phyloP scores from a whole-genome alignment of 2,329 filamentous ascomycete genomes.

The Nemania sp. region DNA sequence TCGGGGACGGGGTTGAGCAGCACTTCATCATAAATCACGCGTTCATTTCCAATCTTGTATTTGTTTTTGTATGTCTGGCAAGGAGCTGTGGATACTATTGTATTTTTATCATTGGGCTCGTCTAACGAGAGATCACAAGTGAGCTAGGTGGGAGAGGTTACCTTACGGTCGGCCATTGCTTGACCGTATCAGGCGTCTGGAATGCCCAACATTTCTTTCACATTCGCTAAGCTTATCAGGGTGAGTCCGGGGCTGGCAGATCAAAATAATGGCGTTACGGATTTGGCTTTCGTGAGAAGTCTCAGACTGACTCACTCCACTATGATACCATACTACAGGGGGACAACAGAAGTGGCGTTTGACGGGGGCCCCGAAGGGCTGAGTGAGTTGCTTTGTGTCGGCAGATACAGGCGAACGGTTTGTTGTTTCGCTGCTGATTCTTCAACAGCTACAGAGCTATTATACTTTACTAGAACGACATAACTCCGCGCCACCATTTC shows the following conservation, averaged over 20 bases:
- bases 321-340: constrained; percentile 18
- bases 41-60: constrained; percentile 29
- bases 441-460: constrained; percentile 1
- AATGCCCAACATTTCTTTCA: constrained; percentile 2
- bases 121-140: neutral
- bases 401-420: too few relatives aligned
- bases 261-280: constrained; percentile 21
- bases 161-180: neutral
- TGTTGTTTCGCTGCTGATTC: neutral
- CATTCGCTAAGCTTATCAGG: neutral
- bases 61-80: constrained; percentile 25
- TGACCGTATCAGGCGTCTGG: constrained; percentile 6
- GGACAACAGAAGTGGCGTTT: constrained; percentile 14
- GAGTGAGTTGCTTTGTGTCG: too few relatives aligned
- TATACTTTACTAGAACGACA: neutral
- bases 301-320: constrained; percentile 1
- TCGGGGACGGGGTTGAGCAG: constrained; percentile 29
- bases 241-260: constrained; percentile 19
- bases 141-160: constrained; percentile 8
- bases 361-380: neutral
- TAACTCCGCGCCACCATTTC: neutral
- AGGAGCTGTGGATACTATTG: constrained; percentile 17
- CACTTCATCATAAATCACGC: constrained; percentile 28
- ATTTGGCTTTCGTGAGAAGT: constrained; percentile 3
- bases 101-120: constrained; percentile 12